Evolutionary conservation across 208 protist species (phyloP).

Genomic region (Zelonia costaricensis): DNA sequence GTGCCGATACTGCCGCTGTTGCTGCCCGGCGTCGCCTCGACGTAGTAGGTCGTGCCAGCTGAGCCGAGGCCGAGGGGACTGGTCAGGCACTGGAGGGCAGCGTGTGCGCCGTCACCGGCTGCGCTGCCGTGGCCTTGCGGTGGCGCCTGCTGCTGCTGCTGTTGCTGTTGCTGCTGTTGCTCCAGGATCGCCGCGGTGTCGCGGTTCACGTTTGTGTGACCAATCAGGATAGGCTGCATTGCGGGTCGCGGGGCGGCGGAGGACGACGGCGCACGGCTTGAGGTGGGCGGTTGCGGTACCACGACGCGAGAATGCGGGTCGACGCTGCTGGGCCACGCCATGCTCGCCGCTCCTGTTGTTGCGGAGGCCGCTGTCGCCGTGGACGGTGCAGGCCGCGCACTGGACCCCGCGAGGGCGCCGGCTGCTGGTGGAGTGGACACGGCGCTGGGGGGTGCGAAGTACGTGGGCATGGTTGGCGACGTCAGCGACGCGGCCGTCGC

Average conservation of each 20-base stretch:
- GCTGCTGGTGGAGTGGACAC: too few relatives aligned
- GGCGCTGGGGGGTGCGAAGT: too few relatives aligned
- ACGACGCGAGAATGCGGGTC: background rate
- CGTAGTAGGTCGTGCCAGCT: background rate
- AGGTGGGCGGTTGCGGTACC: background rate
- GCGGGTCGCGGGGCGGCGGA: background rate
- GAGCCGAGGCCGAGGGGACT: background rate
- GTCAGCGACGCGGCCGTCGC: too few relatives aligned
- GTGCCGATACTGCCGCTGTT: background rate
- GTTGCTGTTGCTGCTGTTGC: slow-evolving; percentile 13
- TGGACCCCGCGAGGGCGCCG: too few relatives aligned
- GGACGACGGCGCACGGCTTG: background rate
- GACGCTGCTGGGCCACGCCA: too few relatives aligned
- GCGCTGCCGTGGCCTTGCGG: too few relatives aligned
- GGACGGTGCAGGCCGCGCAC: too few relatives aligned
- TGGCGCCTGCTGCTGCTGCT: background rate
- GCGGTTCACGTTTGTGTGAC: background rate
- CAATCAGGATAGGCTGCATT: slow-evolving; percentile 7
- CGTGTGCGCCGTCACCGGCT: background rate
- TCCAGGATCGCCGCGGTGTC: background rate
- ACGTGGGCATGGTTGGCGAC: too few relatives aligned
- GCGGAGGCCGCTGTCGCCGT: too few relatives aligned
- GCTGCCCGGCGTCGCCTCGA: background rate
- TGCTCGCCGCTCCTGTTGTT: too few relatives aligned
- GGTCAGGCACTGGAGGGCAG: background rate